These are phyloP conservation scores for Phaeotremella skinneri DNA, from an alignment of 768 basidiomycete genomes.

Conservation along the genomic window DNA sequence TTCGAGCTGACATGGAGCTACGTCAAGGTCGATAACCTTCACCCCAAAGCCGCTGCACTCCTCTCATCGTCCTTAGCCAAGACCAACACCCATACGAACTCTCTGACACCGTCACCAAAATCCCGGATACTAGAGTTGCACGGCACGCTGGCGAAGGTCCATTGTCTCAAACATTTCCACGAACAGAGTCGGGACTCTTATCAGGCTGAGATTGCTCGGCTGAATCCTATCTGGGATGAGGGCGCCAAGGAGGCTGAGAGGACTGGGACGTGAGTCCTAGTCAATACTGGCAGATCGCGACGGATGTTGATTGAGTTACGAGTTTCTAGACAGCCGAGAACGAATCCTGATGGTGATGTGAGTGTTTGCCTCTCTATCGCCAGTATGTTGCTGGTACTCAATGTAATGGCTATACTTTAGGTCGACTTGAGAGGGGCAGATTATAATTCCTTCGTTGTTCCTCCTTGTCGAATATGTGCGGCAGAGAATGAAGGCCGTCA, in stretches of 20 bases:
- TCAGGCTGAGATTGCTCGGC: conserved; percentile 67
- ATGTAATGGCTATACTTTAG: conserved; percentile 52
- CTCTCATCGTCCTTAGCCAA: conserved; percentile 16
- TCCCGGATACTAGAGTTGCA: conserved; percentile 74
- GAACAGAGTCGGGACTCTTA: conserved; percentile 65
- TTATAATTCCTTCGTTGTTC: conserved; percentile 74
- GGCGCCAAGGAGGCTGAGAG: conserved; percentile 61
- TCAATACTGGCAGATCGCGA: too few species aligned
- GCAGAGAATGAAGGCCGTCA: conserved; percentile 60
- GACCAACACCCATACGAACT: conserved; percentile 48
- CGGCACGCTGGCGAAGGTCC: conserved; percentile 81
- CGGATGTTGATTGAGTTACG: too few species aligned
- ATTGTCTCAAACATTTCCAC: conserved; percentile 69
- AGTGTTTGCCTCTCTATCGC: conserved; percentile 34
- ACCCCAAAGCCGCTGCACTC: conserved; percentile 64
- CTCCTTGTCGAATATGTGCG: conserved; percentile 68
- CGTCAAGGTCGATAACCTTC: conserved; percentile 79
- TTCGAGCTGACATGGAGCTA: conserved; percentile 47
- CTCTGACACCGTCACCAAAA: conserved; percentile 53
- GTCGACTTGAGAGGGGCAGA: conserved; percentile 75
- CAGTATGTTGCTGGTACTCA: background rate
- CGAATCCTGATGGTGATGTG: conserved; percentile 93
- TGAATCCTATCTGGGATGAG: conserved; percentile 75
- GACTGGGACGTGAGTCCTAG: conserved; percentile 33
- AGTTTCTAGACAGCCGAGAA: conserved; percentile 64